Evolutionary conservation across 805 yeast genomes (phyloP), one percentile per base, ranked within the genome.

Genomic region (Ogataea methanolica): DNA sequence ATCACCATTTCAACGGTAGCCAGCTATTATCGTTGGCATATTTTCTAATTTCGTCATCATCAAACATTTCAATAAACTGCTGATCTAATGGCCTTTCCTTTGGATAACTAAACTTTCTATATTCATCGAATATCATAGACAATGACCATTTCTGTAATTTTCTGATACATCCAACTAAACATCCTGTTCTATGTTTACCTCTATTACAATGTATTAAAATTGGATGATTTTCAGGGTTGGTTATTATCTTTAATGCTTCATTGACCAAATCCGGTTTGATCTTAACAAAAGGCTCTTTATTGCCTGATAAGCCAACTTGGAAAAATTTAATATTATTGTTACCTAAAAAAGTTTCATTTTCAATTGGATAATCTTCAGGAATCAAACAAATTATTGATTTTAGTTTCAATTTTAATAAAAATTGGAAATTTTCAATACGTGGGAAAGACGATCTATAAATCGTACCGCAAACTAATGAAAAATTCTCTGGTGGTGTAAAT

Each of bases 151-250:
- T 82, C 62, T 92, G 98, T 45, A 91, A 68, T 57, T 94, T 74
- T 50, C 99, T 71, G 33, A 94, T 74, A 61, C 97, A 92, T 2
- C 99, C 99, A 31, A 94, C 91, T 15, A 94, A 73, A 65, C 98
- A 94, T 0, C 99, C 99, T 0, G 99, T 94, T 56, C 99, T 75
- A 65, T 94, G 99, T 65, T 92, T 94, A 11, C 99, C 99, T 49
- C 97, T 72, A 68, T 94, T 94, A 68, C 99, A 94, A 66, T 94
- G 99, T 39, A 94, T 88, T 53, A 94, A 71, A 12, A 94, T 72
- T 2, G 99, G 99, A 49, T 90, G 98, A 66, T 94, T 92, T 21
- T 64, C 82, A 0, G 97, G 97, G 59, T 94, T 75, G 15, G 89
- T 65, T 14, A 89, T 88, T 33, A 90, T 85, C 61, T 84, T 82